Evolutionary conservation across 1,139 yeast species (phyloP).

Genomic region (Suhomyces wounanorum): DNA sequence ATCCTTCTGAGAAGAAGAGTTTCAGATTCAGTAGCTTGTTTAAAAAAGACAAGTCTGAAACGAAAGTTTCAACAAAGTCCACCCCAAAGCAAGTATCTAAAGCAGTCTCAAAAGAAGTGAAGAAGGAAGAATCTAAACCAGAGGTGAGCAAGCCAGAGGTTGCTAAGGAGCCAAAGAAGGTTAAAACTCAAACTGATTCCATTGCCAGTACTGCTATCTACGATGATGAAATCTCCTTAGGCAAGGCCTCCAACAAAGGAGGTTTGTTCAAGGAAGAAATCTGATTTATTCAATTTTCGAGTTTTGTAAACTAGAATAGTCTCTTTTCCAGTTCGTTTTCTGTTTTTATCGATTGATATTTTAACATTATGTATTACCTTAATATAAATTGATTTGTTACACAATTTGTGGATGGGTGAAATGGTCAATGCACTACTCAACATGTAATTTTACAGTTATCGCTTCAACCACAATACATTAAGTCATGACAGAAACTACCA

Average conservation of each 20-base stretch:
- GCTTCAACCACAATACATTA: not conserved
- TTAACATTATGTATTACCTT: constrained; percentile 13
- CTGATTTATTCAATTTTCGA: constrained; percentile 16
- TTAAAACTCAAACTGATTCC: constrained; percentile 8
- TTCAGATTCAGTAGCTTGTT: constrained; percentile 18
- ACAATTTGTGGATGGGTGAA: not conserved
- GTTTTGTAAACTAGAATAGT: constrained; percentile 11
- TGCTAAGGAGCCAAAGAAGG: constrained; percentile 2
- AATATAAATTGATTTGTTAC: constrained; percentile 7
- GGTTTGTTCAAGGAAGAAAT: constrained; percentile 51
- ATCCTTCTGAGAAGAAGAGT: constrained; percentile 13
- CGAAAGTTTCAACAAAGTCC: constrained; percentile 10
- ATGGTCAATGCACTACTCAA: not conserved
- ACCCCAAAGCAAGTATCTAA: constrained; percentile 6
- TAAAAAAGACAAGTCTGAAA: constrained; percentile 12
- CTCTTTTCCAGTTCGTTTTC: constrained; percentile 5
- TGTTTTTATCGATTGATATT: not conserved
- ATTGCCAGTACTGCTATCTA: constrained; percentile 16
- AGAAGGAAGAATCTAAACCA: not conserved
- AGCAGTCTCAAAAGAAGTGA: not conserved
- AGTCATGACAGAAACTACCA: constrained; percentile 11
- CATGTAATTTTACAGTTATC: not conserved
- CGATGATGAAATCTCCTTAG: constrained; percentile 36
- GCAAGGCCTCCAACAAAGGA: constrained; percentile 28
- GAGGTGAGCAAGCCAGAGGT: constrained; percentile 1